Evolutionary conservation across 106 monocot genomes (phyloP), one percentile per base, ranked within the genome.

Genomic region (Cymbidium sinense): DNA sequence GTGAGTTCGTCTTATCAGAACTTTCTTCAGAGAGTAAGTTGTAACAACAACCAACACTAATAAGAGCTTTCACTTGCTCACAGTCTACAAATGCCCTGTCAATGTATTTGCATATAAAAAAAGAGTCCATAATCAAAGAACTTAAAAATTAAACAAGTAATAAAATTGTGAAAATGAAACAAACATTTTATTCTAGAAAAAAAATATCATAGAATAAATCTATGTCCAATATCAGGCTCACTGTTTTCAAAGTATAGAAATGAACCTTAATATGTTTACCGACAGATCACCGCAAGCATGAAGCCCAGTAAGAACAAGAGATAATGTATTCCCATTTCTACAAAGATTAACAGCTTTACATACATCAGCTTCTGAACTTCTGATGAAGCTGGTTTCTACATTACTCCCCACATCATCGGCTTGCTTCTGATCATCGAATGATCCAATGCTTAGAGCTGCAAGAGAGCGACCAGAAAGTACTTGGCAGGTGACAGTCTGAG

Each of bases 211-310:
- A 2, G 36, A 41, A 41, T 12, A 13, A 41, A 41, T n/a, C 41
- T 41, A 70, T 34, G 34, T 70, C 34, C 31, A 70, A 18, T 15
- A 70, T 70, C 29, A 19, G 17, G 34, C 11, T 34, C 11, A 34
- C 34, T 19, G 64, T 39, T 30, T 47, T 72, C 43, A 50, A 78
- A 74, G 34, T 25, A 6, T 35, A 47, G 23, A 25, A 43, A 86
- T 18, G 69, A 74, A 96, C 96, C 96, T 96, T 75, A 98, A 86
- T 92, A 98, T 98, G 84, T 87, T 94, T 30, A 90, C 92, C 73
- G 98, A 92, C 84, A 99, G 92, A 72, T 99, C 94, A 43, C 98
- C 98, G 79, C 98, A 99, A 78, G 98, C 94, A 90, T 94, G 98
- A 84, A 99, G 98, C 34, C 98, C 98, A 51, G 90, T 88, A 75